Conservation (phyloP, 257 asterid species). For the Datura wrightii region DNA sequence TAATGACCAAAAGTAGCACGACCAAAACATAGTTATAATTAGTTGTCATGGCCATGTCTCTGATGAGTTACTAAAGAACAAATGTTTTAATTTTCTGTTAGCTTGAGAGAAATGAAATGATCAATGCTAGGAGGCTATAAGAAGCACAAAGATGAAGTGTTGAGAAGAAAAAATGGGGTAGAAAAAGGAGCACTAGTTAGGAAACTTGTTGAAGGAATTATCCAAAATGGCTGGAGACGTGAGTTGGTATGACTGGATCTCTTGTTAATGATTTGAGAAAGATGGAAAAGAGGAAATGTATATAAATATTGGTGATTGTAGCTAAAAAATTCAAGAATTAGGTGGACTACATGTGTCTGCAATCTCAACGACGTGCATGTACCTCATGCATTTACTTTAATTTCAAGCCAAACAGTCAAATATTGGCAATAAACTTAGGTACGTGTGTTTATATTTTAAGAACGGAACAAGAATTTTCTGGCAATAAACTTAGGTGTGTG, state of each 20-base stretch:
- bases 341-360: constrained; percentile 57
- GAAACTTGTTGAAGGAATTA: constrained; percentile 49
- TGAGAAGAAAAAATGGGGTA: neutral
- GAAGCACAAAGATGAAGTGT: neutral
- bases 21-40: neutral
- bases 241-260: constrained; percentile 55
- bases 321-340: constrained; percentile 47
- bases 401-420: constrained; percentile 43
- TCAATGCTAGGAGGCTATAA: constrained; percentile 11
- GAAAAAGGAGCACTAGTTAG: constrained; percentile 18
- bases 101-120: constrained; percentile 18
- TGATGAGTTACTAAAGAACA: neutral
- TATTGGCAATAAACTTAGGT: constrained; percentile 40
- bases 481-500: constrained; percentile 48
- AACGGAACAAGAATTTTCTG: constrained; percentile 33
- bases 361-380: constrained; percentile 58
- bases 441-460: constrained; percentile 41
- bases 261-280: constrained; percentile 1
- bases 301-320: constrained; percentile 29
- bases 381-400: constrained; percentile 42
- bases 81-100: neutral
- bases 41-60: constrained; percentile 45
- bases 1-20: constrained; percentile 40
- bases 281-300: neutral
- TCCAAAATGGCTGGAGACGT: constrained; percentile 37